A percentile compares a stretch with the other conserved stretches of the same genome.
Evolutionary conservation across 139 green algal genomes (phyloP).

Genomic region (Pseudopediastrum boryanum): DNA sequence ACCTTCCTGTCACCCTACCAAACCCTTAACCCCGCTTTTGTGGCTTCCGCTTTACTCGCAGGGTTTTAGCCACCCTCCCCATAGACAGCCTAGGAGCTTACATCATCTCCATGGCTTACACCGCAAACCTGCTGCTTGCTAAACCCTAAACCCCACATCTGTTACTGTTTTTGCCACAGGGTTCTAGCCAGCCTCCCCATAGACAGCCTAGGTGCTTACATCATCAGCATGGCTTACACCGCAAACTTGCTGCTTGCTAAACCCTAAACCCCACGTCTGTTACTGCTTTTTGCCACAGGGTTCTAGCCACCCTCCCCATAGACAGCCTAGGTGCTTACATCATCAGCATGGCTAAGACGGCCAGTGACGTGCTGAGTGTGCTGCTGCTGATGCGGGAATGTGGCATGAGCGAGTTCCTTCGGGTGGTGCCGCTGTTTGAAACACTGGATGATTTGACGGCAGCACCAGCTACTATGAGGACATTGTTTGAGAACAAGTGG

Average conservation of each 20-base stretch:
- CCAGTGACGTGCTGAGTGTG: slow-evolving; percentile 93
- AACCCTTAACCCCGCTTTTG: not conserved
- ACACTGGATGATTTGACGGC: slow-evolving; percentile 90
- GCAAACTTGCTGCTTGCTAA: slow-evolving; percentile 87
- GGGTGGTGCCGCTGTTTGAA: slow-evolving; percentile 97
- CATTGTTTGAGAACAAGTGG: slow-evolving; percentile 68
- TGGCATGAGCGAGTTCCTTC: slow-evolving; percentile 47
- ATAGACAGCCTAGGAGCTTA: slow-evolving; percentile 84
- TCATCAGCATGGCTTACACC: slow-evolving; percentile 93
- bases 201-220: slow-evolving; percentile 87
- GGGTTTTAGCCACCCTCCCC: slow-evolving; percentile 50
- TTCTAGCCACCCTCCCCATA: slow-evolving; percentile 48
- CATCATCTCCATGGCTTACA: slow-evolving; percentile 93
- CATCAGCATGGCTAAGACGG: slow-evolving; percentile 91
- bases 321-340: slow-evolving; percentile 91
- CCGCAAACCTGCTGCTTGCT: too few relatives aligned
- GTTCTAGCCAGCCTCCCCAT: slow-evolving; percentile 49
- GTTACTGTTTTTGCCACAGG: too few relatives aligned
- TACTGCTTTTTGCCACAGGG: too few relatives aligned
- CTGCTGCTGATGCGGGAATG: slow-evolving; percentile 91
- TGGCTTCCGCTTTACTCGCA: too few relatives aligned
- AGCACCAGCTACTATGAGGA: slow-evolving; percentile 64
- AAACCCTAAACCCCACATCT: not conserved
- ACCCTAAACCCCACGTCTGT: not conserved
- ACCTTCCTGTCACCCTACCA: slow-evolving; percentile 30